These are phyloP conservation scores for Penicillium lividum DNA, from an alignment of 495 filamentous ascomycete species.

Conservation along the genomic window DNA sequence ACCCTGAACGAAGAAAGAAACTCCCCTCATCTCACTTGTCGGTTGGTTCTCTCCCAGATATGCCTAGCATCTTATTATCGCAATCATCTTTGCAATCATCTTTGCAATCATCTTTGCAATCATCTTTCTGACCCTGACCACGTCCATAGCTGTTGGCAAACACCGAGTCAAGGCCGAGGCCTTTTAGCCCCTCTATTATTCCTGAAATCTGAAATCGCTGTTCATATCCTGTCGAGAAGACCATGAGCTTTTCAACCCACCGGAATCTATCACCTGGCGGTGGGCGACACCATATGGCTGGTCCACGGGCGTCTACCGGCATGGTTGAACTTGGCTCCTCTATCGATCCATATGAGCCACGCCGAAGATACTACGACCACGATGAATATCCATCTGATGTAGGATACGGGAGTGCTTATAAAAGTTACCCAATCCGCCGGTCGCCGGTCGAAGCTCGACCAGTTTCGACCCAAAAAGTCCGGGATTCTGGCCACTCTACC, in stretches of 20 bases:
- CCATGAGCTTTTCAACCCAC: conserved; percentile 22
- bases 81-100: neutral
- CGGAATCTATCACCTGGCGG: conserved; percentile 36
- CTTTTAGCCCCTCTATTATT: neutral
- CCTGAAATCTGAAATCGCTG: neutral
- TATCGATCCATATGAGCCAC: conserved; percentile 37
- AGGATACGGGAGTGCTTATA: conserved; percentile 32
- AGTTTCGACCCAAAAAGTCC: conserved; percentile 36
- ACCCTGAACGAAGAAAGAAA: neutral
- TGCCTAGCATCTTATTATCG: neutral
- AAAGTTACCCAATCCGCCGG: conserved; percentile 27
- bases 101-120: neutral
- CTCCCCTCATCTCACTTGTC: neutral
- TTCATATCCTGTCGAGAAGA: neutral
- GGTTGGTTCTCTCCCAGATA: neutral
- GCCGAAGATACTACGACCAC: conserved; percentile 30
- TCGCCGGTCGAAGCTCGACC: conserved; percentile 40
- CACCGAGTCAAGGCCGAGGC: neutral
- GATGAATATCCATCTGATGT: conserved; percentile 39
- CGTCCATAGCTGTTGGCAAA: neutral
- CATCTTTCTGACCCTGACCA: neutral
- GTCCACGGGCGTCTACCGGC: conserved; percentile 52
- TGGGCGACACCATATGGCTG: conserved; percentile 32
- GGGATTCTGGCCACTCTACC: conserved; percentile 33
- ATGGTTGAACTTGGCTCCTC: conserved; percentile 41